These are phyloP conservation scores for Primulina huaijiensis DNA, from an alignment of 257 asterid species.

Conservation along the genomic window DNA sequence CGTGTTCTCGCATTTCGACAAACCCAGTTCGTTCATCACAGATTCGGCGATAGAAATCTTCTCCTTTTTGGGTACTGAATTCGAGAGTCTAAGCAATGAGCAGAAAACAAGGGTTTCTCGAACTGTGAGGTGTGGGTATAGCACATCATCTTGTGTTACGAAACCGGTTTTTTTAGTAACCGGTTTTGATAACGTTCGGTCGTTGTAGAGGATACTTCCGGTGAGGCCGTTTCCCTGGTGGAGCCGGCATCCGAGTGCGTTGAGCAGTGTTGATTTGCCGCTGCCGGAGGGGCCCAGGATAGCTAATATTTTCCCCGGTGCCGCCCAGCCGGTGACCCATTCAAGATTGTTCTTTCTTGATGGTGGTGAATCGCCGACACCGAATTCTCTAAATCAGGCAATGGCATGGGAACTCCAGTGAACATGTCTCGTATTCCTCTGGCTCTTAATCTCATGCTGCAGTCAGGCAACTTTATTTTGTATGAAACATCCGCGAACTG, in stretches of 20 bases:
- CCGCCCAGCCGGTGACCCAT: conserved; percentile 76
- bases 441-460: conserved; percentile 29
- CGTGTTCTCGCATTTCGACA: conserved; percentile 62
- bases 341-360: conserved; percentile 51
- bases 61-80: conserved; percentile 34
- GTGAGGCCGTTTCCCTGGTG: conserved; percentile 47
- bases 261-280: conserved; percentile 84
- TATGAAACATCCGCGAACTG: conserved; percentile 78
- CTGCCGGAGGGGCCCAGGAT: conserved; percentile 94
- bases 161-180: conserved; percentile 57
- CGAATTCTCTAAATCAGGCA: conserved; percentile 53
- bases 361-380: conserved; percentile 27
- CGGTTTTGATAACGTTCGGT: conserved; percentile 41
- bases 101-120: conserved; percentile 78
- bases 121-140: conserved; percentile 78
- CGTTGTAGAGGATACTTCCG: conserved; percentile 67
- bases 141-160: conserved; percentile 75
- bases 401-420: conserved; percentile 21
- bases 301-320: conserved; percentile 75
- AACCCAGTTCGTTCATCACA: conserved; percentile 59
- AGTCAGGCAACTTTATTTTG: conserved; percentile 57
- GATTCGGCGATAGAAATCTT: conserved; percentile 54
- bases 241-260: conserved; percentile 73
- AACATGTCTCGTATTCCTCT: conserved; percentile 37
- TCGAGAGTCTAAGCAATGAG: conserved; percentile 56